Evolutionary conservation across 805 yeast species (phyloP), one percentile per base, ranked within the genome.

Genomic region (Spathaspora boniae): DNA sequence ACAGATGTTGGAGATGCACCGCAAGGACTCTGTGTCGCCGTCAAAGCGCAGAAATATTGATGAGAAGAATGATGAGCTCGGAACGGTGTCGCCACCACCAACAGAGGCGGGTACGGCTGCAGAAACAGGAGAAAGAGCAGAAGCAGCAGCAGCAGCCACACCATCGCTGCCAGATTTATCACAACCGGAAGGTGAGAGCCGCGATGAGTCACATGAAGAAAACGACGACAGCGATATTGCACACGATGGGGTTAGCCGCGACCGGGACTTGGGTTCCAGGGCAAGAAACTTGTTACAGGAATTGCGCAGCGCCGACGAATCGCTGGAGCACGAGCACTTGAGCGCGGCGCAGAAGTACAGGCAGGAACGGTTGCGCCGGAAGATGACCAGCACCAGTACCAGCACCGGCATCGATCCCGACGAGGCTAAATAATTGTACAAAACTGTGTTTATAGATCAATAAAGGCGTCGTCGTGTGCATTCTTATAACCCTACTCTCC

Each of bases 241-340:
- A n/a, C n/a, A n/a, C 6, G 49, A 40, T 4, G 52, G 43, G n/a
- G 54, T 44, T 40, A 57, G 47, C 17, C 56, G 54, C 6, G 34
- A 32, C 9, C 9, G 16, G 4, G 80, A 74, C 40, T 70, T 77
- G 12, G 77, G 76, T 1, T 62, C 65, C 2, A 67, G 88, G 42
- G 93, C 91, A 0, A 69, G 83, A 53, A 72, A 65, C 34, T 65
- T 83, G 39, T 62, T 83, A 14, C 73, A 71, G 48, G 88, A 80
- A 47, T 59, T 83, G 16, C 65, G 89, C 48, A 59, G 61, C 5
- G 47, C 51, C 2, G 33, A 30, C 4, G 47, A 33, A 5, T 21
- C 30, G 1, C 22, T 46, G 4, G 55, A 56, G 8, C 6, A 6
- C 6, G 18, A 26, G n/a, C 56, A 62, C 9, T 40, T 53, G 6